Conservation (phyloP, 1,139 yeast genomes). For the Lodderomyces metapsilosis region DNA sequence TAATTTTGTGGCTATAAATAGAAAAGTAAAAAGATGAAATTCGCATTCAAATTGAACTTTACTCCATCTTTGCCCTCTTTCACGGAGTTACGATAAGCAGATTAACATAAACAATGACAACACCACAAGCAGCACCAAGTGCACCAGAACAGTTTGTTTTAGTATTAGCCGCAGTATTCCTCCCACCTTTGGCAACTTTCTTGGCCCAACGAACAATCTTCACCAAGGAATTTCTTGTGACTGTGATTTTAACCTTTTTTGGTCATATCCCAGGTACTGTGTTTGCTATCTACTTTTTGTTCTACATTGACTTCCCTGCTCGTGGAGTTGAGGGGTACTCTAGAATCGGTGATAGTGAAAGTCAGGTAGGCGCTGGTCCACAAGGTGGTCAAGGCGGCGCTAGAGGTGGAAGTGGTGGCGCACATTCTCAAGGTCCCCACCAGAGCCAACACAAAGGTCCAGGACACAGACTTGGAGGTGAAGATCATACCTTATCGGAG, state of each 20-base stretch:
- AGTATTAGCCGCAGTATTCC: slow-evolving; percentile 29
- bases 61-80: too few species aligned
- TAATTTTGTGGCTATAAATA: slow-evolving; percentile 2
- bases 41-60: background rate
- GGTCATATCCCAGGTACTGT: slow-evolving; percentile 41
- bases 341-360: slow-evolving; percentile 13
- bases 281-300: slow-evolving; percentile 34
- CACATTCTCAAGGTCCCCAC: background rate
- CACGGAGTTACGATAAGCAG: background rate
- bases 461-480: slow-evolving; percentile 3
- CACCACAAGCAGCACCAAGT: slow-evolving; percentile 5
- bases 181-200: slow-evolving; percentile 43
- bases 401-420: background rate
- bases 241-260: slow-evolving; percentile 34
- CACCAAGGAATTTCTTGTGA: slow-evolving; percentile 36
- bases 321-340: slow-evolving; percentile 12
- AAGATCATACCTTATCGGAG: background rate
- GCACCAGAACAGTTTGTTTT: slow-evolving; percentile 24
- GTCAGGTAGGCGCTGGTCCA: slow-evolving; percentile 9
- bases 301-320: slow-evolving; percentile 21
- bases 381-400: slow-evolving; percentile 1
- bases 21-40: background rate
- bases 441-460: background rate
- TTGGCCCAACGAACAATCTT: slow-evolving; percentile 27
- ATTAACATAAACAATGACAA: background rate